These are phyloP conservation scores for Chaetoscypha palmicola DNA, from an alignment of 2,329 filamentous ascomycete species.

Conservation along the genomic window DNA sequence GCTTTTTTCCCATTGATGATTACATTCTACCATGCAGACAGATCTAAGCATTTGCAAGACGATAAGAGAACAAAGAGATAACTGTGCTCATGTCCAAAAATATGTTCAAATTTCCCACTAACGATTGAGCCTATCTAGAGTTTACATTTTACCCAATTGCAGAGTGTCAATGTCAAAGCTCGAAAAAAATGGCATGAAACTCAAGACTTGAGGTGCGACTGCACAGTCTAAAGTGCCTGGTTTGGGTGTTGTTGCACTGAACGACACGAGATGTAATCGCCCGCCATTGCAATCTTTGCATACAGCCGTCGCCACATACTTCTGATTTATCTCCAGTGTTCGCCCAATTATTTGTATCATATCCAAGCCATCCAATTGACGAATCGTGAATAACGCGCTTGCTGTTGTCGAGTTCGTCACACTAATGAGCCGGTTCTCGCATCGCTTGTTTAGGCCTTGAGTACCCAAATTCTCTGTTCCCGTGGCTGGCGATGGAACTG, in stretches of 20 bases:
- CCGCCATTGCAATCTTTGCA: constrained; percentile 5
- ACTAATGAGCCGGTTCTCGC: constrained; percentile 3
- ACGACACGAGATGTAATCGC: constrained; percentile 4
- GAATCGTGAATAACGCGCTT: constrained; percentile 6
- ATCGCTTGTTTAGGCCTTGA: constrained; percentile 4
- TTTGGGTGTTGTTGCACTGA: constrained; percentile 5
- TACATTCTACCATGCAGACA: too few relatives aligned
- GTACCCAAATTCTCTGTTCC: constrained; percentile 1
- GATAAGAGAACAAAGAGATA: neutral
- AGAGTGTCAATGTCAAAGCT: constrained; percentile 6
- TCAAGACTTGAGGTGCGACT: constrained; percentile 5
- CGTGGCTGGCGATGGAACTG: constrained; percentile 1
- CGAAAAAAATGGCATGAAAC: constrained; percentile 5
- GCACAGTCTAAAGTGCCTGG: constrained; percentile 1
- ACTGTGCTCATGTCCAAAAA: neutral
- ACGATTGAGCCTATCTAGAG: neutral
- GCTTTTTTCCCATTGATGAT: neutral
- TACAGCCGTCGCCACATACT: constrained; percentile 5
- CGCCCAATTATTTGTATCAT: constrained; percentile 6
- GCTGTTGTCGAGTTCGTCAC: neutral
- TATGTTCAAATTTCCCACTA: neutral
- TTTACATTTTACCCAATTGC: neutral
- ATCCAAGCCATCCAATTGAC: constrained; percentile 4
- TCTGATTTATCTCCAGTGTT: constrained; percentile 4
- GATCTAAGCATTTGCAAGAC: too few relatives aligned